A percentile compares a stretch with the other conserved stretches of the same genome.
Evolutionary conservation across 345 rosid genomes (phyloP).

Genomic region (Eucalyptus erythrocorys): DNA sequence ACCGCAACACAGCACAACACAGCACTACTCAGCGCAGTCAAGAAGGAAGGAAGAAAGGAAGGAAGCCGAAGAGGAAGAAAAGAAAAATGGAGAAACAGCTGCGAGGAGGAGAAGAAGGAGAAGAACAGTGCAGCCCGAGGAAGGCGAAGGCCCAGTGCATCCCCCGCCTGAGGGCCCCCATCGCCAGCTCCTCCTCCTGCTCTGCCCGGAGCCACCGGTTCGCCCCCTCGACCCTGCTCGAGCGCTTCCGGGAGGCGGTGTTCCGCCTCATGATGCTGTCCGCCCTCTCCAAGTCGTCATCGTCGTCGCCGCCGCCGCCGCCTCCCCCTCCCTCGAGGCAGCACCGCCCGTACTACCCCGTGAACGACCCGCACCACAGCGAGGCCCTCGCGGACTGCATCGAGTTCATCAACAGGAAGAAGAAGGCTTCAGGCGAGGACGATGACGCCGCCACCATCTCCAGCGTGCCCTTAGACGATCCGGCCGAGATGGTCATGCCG

Average conservation of each 20-base stretch:
- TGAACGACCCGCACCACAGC: slow-evolving; percentile 31
- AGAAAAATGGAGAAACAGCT: neutral
- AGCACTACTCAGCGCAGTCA: neutral
- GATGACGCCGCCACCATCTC: neutral
- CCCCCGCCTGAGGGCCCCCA: neutral
- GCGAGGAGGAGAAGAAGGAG: neutral
- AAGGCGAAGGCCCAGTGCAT: neutral
- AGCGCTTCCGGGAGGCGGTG: neutral
- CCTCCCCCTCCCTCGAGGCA: neutral
- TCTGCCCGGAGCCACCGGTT: neutral
- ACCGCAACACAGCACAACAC: neutral
- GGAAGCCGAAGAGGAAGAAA: neutral
- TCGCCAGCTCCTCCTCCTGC: neutral
- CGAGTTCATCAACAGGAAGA: slow-evolving; percentile 51
- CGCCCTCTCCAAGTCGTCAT: slow-evolving; percentile 32
- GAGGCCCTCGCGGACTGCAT: slow-evolving; percentile 82
- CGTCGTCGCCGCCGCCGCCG: neutral
- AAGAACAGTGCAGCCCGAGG: neutral
- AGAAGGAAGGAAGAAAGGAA: neutral
- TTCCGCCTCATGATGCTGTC: slow-evolving; percentile 56
- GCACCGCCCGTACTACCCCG: neutral
- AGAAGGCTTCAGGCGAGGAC: slow-evolving; percentile 11
- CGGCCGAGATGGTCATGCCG: slow-evolving; percentile 5
- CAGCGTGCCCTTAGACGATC: neutral
- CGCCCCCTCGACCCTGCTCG: slow-evolving; percentile 1